Base-by-base conservation (phyloP, 2,329 filamentous ascomycete genomes). In the Juglanconis sp. region DNA sequence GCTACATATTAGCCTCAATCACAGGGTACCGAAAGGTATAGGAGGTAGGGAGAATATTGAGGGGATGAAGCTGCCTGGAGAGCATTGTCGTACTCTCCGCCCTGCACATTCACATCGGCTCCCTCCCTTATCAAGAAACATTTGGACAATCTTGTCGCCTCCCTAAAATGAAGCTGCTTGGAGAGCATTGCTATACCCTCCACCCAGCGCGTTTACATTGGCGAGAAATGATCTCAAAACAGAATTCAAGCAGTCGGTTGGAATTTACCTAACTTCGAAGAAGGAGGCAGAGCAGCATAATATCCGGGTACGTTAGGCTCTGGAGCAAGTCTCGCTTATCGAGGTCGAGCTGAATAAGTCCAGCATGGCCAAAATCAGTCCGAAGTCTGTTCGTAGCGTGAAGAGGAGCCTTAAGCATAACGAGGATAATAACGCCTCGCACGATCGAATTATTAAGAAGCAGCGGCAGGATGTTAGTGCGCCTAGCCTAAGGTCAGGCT, bases 321-420 rank as follows among this genome's bases (percentile, higher is more conserved):
- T 70, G 50, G 59, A 69, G 32, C 69, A 73, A 56, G 44, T 71
- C 55, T 65, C 66, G 34, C 55, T 70, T 38, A 65, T 73, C 48
- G 67, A 71, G 56, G 65, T 65, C 49, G 67, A 71, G 61, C 57
- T 68, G 63, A 52, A 60, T 53, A 13, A 6, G 3, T 46, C 35
- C 35, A 56, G 54, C 35, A 11, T 42, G 36, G 55, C 24, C 38
- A n/a, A 35, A 24, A 42, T 30, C 4, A 31, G 47, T 36, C 24
- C n/a, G 30, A 15, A 30, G 5, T 30, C 55, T 8, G 38, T 44
- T 13, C 15, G 15, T 35, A 35, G 54, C 46, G 32, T 9, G 30
- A 57, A 57, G 55, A 57, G 47, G 44, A 35, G 55, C 11, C 13
- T 44, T 17, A 2, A 17, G 17, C 17, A 2, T 17, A 2, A 17